A percentile compares a stretch with the other conserved stretches of the same genome.
Conservation (phyloP, 805 yeast genomes). For the Candida nemodendra region DNA sequence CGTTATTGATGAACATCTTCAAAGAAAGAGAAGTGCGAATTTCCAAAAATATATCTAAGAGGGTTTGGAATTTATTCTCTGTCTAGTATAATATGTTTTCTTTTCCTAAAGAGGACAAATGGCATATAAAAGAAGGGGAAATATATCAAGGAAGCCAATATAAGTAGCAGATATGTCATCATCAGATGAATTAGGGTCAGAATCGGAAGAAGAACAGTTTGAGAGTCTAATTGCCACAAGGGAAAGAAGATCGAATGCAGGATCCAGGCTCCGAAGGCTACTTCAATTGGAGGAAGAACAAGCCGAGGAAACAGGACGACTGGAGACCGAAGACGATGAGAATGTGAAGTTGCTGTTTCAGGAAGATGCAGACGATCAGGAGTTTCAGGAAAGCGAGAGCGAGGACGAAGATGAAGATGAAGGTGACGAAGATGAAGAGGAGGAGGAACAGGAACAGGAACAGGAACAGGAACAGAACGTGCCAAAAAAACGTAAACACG, state of each 20-base stretch:
- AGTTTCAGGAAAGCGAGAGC: conserved; percentile 36
- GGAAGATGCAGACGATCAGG: conserved; percentile 58
- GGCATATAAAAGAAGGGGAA: too few relatives aligned
- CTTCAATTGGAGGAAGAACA: conserved; percentile 62
- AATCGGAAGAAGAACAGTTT: conserved; percentile 33
- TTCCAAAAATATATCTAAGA: too few relatives aligned
- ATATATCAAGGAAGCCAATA: too few relatives aligned
- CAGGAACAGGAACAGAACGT: conserved; percentile 20
- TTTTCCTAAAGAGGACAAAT: neutral
- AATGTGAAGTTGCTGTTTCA: conserved; percentile 68
- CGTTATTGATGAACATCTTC: too few relatives aligned
- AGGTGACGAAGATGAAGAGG: conserved; percentile 31
- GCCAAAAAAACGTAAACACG: conserved; percentile 23
- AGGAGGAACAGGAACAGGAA: conserved; percentile 22
- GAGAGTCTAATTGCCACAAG: conserved; percentile 74
- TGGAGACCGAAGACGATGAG: conserved; percentile 64
- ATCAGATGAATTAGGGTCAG: conserved; percentile 12
- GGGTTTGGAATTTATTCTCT: too few relatives aligned
- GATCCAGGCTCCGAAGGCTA: conserved; percentile 72
- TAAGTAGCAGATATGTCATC: conserved; percentile 4
- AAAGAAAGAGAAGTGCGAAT: too few relatives aligned
- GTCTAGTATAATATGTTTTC: too few relatives aligned
- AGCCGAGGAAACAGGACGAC: conserved; percentile 16
- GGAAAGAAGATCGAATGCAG: conserved; percentile 83
- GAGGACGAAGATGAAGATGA: conserved; percentile 32